phyloP scores from a whole-genome alignment of 768 basidiomycete genomes.

The Suillus hirtellus region DNA sequence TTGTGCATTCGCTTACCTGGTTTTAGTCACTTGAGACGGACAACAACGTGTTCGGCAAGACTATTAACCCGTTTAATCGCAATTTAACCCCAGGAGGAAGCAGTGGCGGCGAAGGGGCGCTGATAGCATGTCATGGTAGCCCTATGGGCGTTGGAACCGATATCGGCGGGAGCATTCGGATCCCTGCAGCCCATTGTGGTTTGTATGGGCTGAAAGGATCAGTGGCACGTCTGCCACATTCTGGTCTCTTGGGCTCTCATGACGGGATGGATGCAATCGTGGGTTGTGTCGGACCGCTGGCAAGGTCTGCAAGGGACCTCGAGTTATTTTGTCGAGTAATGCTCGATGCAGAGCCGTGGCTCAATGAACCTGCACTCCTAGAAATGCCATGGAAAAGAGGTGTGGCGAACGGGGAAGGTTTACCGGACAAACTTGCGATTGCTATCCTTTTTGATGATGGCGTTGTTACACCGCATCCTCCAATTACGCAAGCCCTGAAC shows the following conservation, averaged over 20 bases:
- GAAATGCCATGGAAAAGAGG: slow-evolving; percentile 50
- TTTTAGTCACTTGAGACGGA: slow-evolving; percentile 51
- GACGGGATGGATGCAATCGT: slow-evolving; percentile 55
- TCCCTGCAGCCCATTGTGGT: slow-evolving; percentile 43
- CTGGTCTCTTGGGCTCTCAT: slow-evolving; percentile 48
- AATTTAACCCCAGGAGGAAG: slow-evolving; percentile 45
- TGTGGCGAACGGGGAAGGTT: slow-evolving; percentile 36
- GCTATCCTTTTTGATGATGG: slow-evolving; percentile 54
- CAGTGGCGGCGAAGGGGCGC: slow-evolving; percentile 48
- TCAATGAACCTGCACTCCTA: slow-evolving; percentile 44
- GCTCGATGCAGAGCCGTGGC: slow-evolving; percentile 49
- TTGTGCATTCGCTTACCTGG: slow-evolving; percentile 14
- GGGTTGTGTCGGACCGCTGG: slow-evolving; percentile 50
- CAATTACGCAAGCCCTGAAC: slow-evolving; percentile 43
- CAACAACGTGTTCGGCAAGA: slow-evolving; percentile 57
- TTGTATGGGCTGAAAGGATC: slow-evolving; percentile 48
- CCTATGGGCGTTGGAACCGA: slow-evolving; percentile 46
- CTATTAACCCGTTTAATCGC: slow-evolving; percentile 66
- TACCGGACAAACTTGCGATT: slow-evolving; percentile 44
- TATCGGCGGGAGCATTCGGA: slow-evolving; percentile 48
- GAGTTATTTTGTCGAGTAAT: slow-evolving; percentile 49
- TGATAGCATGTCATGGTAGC: slow-evolving; percentile 44
- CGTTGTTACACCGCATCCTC: slow-evolving; percentile 50
- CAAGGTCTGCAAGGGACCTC: slow-evolving; percentile 49
- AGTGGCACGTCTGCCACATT: slow-evolving; percentile 52